Evolutionary conservation across 306 rosid species (phyloP), one percentile per base, ranked within the genome.

Genomic region (Urtica urens): DNA sequence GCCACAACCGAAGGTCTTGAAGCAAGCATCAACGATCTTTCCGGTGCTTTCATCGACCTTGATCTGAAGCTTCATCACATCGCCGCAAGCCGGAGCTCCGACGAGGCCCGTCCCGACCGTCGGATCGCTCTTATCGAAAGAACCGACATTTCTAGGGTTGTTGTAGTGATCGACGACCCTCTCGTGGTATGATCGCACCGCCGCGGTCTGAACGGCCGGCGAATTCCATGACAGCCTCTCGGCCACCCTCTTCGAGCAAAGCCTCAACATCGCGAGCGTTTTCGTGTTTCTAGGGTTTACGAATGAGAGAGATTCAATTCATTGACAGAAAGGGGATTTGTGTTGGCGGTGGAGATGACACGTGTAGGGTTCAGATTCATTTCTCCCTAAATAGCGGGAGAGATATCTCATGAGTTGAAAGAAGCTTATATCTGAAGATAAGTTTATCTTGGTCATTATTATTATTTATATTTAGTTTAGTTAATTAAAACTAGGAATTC

Each of bases 1-100:
- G 16, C 96, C 96, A 56, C 94, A 82, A 1, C 96, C 96, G 19
- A 82, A 87, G 35, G 96, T 87, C 78, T 87, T 87, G 73, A 87
- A 87, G 51, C 86, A 65, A 22, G 96, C 96, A 22, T 87, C 96
- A 4, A 73, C 76, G 38, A 87, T 81, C 67, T 87, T 77, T 1
- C 94, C 96, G 24, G 81, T 80, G 27, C 63, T 21, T 7, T 82
- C 84, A 21, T 82, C 96, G 7, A 87, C 80, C 84, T 71, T 87
- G 37, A 87, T 87, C 73, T 87, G 96, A 3, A 87, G 92, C 61
- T 87, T 87, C 96, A 87, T 87, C 27, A 87, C 94, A 47, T 82
- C 94, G 41, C 94, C 96, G 49, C 96, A 87, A 5, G 96, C 92
- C 0, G 94, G 94, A 0, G 94, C 94, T 7, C 92, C 94, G 19